phyloP scores from a whole-genome alignment of 1,284 basidiomycete genomes.

The Ceratorhiza oryzae-sativae region DNA sequence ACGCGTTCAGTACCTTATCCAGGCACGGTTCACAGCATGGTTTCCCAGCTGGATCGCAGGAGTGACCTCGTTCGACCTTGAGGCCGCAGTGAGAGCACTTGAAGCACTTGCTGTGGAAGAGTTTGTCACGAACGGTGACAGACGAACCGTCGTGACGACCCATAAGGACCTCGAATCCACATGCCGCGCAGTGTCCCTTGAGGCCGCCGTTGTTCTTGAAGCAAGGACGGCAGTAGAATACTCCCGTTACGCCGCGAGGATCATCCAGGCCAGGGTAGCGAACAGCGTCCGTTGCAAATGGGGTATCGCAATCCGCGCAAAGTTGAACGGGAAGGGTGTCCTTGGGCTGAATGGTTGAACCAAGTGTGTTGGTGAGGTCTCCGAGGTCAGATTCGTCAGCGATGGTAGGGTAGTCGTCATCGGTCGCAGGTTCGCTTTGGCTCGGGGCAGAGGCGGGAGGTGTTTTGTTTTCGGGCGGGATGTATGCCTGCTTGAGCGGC shows the following conservation, averaged over 20 bases:
- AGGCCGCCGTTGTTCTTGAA: slow-evolving; percentile 74
- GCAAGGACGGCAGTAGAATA: slow-evolving; percentile 74
- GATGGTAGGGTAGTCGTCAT: slow-evolving; percentile 33
- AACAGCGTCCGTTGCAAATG: slow-evolving; percentile 78
- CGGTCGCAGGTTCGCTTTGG: slow-evolving; percentile 1
- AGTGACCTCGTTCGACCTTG: slow-evolving; percentile 72
- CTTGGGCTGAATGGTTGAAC: slow-evolving; percentile 36
- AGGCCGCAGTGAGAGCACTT: slow-evolving; percentile 64
- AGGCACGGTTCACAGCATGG: slow-evolving; percentile 80
- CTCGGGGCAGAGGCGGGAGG: neutral
- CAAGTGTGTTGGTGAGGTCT: slow-evolving; percentile 32
- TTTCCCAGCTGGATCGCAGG: slow-evolving; percentile 79
- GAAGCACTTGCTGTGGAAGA: slow-evolving; percentile 83
- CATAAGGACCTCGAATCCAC: slow-evolving; percentile 70
- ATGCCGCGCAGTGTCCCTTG: slow-evolving; percentile 71
- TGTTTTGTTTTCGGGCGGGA: slow-evolving; percentile 18
- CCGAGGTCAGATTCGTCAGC: slow-evolving; percentile 36
- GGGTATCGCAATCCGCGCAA: slow-evolving; percentile 60
- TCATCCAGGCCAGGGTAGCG: slow-evolving; percentile 76
- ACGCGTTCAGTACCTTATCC: slow-evolving; percentile 53
- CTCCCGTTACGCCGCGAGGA: slow-evolving; percentile 48
- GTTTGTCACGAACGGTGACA: slow-evolving; percentile 67
- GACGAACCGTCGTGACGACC: slow-evolving; percentile 78
- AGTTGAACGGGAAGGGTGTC: slow-evolving; percentile 32
- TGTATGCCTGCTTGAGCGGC: slow-evolving; percentile 34